Percentiles rank a stretch among this genome's conserved stretches.
Evolutionary conservation across 2,329 filamentous ascomycete species (phyloP).

Genomic region (Emmonsia crescens): DNA sequence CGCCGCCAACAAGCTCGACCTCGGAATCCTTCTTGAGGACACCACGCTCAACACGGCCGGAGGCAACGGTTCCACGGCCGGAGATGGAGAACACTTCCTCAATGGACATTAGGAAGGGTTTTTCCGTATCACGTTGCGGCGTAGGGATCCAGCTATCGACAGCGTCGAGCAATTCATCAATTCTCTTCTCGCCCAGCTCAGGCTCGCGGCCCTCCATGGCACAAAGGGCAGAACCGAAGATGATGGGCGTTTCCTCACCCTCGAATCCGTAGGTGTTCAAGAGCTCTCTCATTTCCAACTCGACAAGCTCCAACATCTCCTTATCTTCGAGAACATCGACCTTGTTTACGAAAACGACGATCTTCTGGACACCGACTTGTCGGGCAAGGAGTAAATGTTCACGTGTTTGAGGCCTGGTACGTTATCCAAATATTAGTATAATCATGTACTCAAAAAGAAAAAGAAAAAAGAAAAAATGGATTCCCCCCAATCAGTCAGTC

Average conservation of each 20-base stretch:
- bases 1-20: constrained; percentile 88
- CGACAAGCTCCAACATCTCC: constrained; percentile 99
- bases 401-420: constrained; percentile 78
- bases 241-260: constrained; percentile 92
- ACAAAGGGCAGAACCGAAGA: constrained; percentile 94
- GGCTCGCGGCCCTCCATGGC: constrained; percentile 76
- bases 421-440: background rate
- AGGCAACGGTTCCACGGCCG: constrained; percentile 92
- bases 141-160: constrained; percentile 97
- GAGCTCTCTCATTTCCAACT: constrained; percentile 99
- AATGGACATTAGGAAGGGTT: constrained; percentile 98
- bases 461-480: no score
- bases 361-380: constrained; percentile 95
- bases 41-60: constrained; percentile 95
- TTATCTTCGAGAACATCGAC: constrained; percentile 93
- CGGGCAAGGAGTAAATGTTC: constrained; percentile 96
- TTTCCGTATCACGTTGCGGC: constrained; percentile 84
- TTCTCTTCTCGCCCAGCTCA: constrained; percentile 78
- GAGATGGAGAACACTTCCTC: constrained; percentile 87
- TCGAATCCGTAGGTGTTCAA: constrained; percentile 90
- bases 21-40: constrained; percentile 86
- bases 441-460: background rate
- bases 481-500: no score
- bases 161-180: constrained; percentile 80
- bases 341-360: constrained; percentile 99